Evolutionary conservation across 2,329 filamentous ascomycete genomes (phyloP).

Genomic region (Decorospora gaudefroyi): DNA sequence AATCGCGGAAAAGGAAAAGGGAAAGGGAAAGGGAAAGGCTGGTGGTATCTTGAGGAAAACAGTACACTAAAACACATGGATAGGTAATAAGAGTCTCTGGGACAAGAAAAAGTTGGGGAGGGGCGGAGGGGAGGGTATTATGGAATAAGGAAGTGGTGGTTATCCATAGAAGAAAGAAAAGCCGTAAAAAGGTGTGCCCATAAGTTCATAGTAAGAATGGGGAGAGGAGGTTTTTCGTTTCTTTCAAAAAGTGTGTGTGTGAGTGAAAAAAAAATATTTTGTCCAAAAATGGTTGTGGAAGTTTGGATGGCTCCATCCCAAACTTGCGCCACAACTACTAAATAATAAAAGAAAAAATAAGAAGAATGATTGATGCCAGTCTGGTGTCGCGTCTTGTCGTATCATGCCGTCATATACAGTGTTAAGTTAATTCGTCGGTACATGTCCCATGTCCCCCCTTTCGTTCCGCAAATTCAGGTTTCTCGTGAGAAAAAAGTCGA

Average conservation of each 20-base stretch:
- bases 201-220: constrained; percentile 5
- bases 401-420: constrained; percentile 23
- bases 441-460: constrained; percentile 20
- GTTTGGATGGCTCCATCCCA: too few species aligned
- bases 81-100: too few species aligned
- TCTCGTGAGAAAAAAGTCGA: constrained; percentile 13
- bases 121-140: constrained; percentile 19
- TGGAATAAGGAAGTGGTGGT: constrained; percentile 8
- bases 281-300: too few species aligned
- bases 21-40: constrained; percentile 7
- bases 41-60: constrained; percentile 24
- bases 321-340: background rate
- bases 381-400: constrained; percentile 10
- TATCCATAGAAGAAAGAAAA: constrained; percentile 4
- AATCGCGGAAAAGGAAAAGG: too few species aligned
- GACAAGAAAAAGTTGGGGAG: constrained; percentile 1
- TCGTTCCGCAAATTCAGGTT: constrained; percentile 17
- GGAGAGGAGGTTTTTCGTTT: constrained; percentile 11
- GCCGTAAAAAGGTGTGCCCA: constrained; percentile 1
- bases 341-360: background rate
- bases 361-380: constrained; percentile 9
- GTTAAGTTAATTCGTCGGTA: constrained; percentile 33
- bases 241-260: constrained; percentile 21
- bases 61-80: too few species aligned
- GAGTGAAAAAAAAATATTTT: constrained; percentile 13